These are phyloP conservation scores for Clonostachys sp. DNA, from an alignment of 2,329 filamentous ascomycete genomes.

Conservation along the genomic window DNA sequence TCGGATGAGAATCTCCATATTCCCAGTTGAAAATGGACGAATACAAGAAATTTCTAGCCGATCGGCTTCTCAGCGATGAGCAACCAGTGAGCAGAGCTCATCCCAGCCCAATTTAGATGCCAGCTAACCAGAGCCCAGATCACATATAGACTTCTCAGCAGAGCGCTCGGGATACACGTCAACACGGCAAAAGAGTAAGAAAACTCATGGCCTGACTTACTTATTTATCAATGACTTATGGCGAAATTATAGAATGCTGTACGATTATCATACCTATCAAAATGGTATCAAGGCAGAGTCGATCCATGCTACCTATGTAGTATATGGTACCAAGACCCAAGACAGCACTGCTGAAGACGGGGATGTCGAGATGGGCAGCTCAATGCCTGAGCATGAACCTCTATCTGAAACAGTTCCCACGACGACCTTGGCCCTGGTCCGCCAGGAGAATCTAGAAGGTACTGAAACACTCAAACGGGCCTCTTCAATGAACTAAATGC, in stretches of 20 bases:
- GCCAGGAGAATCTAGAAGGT: constrained; percentile 71
- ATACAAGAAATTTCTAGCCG: constrained; percentile 69
- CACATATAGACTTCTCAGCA: constrained; percentile 81
- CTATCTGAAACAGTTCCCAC: constrained; percentile 46
- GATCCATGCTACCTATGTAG: constrained; percentile 88
- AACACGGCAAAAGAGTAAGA: constrained; percentile 84
- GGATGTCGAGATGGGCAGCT: constrained; percentile 69
- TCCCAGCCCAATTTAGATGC: not conserved
- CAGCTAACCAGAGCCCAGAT: constrained; percentile 47
- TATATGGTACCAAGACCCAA: constrained; percentile 63
- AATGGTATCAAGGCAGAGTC: constrained; percentile 69
- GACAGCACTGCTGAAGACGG: constrained; percentile 39
- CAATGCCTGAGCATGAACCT: constrained; percentile 45
- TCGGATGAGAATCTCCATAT: no score
- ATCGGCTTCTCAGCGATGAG: constrained; percentile 71
- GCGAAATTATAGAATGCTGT: constrained; percentile 67
- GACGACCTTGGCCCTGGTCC: constrained; percentile 60
- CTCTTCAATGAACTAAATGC: not conserved
- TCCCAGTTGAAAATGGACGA: constrained; percentile 41
- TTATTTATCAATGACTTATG: constrained; percentile 39
- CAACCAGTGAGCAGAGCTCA: constrained; percentile 51
- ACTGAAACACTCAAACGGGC: constrained; percentile 9
- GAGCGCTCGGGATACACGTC: constrained; percentile 77
- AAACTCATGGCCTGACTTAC: not conserved
- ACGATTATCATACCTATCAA: constrained; percentile 73